Percentiles rank a stretch among this genome's conserved stretches.
phyloP scores from a whole-genome alignment of 176 grass and related monocot genomes.

The Chloris gayana region DNA sequence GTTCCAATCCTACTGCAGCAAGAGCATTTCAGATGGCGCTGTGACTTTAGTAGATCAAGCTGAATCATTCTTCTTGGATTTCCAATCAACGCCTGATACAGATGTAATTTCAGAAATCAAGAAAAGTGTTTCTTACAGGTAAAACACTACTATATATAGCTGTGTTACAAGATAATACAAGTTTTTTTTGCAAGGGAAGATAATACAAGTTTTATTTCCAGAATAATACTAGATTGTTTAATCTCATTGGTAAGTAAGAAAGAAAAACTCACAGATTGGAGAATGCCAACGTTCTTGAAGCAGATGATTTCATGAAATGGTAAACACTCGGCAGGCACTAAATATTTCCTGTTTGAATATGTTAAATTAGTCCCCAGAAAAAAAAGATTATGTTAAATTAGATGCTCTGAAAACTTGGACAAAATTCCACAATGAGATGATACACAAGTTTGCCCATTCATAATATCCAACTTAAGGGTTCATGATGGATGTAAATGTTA shows the following conservation, averaged over 20 bases:
- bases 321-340: conserved; percentile 64
- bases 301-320: conserved; percentile 93
- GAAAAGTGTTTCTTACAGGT: neutral
- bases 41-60: conserved; percentile 78
- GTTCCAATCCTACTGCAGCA: conserved; percentile 61
- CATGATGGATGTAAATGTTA: neutral
- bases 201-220: conserved; percentile 7
- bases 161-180: neutral
- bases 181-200: neutral
- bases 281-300: conserved; percentile 80
- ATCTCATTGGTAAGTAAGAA: neutral
- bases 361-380: no score
- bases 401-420: neutral
- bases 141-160: neutral
- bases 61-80: conserved; percentile 87
- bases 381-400: no score
- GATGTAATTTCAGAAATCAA: conserved; percentile 29
- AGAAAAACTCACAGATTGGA: conserved; percentile 76
- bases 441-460: conserved; percentile 1
- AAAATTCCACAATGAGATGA: neutral
- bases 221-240: neutral
- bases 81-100: conserved; percentile 76
- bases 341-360: conserved; percentile 66
- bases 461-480: neutral
- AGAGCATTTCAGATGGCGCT: conserved; percentile 64